Evolutionary conservation across 768 basidiomycete genomes (phyloP).

Genomic region (Suillus lakei): DNA sequence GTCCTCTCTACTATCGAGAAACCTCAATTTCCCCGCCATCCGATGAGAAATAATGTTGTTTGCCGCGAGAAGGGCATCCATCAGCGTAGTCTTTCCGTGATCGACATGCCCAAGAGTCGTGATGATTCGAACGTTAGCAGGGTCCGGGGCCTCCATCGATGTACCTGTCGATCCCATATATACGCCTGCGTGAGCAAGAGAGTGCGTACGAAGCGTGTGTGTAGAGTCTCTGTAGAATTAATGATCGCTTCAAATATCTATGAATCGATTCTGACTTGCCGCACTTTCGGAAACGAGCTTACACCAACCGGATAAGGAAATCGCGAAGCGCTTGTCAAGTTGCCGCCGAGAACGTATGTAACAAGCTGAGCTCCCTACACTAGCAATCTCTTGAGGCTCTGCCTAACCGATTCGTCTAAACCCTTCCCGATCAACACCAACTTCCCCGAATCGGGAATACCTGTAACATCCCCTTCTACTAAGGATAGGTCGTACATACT

Average conservation of each 20-base stretch:
- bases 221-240: neutral
- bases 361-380: constrained; percentile 4
- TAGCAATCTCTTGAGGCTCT: constrained; percentile 48
- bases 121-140: constrained; percentile 69
- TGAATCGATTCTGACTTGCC: neutral
- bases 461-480: constrained; percentile 46
- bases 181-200: neutral
- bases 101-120: constrained; percentile 92
- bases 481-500: constrained; percentile 82
- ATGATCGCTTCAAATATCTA: neutral
- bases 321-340: neutral
- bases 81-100: constrained; percentile 95
- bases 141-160: constrained; percentile 28
- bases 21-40: constrained; percentile 96
- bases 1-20: constrained; percentile 94
- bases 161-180: neutral
- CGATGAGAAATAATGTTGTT: constrained; percentile 96
- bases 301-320: neutral
- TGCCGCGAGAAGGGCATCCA: constrained; percentile 93
- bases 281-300: constrained; percentile 7
- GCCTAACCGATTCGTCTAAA: constrained; percentile 57
- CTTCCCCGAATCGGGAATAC: constrained; percentile 71
- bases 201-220: neutral
- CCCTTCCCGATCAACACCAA: constrained; percentile 89
- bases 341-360: neutral